Conservation (phyloP, 2,329 filamentous ascomycete species). For the Capronia epimyces region DNA sequence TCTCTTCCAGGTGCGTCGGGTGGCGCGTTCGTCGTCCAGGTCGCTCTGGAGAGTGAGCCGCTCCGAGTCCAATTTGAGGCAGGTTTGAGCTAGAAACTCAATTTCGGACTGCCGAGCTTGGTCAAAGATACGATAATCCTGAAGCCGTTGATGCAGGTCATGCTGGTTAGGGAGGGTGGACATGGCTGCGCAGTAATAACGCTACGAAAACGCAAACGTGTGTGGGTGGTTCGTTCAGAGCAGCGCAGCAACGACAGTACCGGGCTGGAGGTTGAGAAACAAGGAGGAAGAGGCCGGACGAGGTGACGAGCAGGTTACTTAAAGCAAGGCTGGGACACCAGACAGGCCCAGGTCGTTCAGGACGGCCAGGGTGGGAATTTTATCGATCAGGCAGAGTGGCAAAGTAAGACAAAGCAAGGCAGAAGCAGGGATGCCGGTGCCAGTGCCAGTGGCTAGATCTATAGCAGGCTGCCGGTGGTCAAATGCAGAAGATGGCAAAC, state of each 20-base stretch:
- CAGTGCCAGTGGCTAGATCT: too few relatives aligned
- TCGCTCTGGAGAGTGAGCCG: slow-evolving; percentile 26
- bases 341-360: neutral
- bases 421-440: neutral
- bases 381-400: neutral
- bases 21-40: slow-evolving; percentile 32
- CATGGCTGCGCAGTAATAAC: neutral
- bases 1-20: slow-evolving; percentile 19
- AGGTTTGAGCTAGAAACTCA: slow-evolving; percentile 14
- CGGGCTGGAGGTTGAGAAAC: neutral
- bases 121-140: slow-evolving; percentile 18
- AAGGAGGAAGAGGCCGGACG: neutral
- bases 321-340: neutral
- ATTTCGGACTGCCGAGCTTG: slow-evolving; percentile 19
- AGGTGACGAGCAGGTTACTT: neutral
- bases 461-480: too few relatives aligned
- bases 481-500: neutral
- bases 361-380: neutral
- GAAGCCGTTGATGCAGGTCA: slow-evolving; percentile 9
- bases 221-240: neutral
- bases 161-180: slow-evolving; percentile 6
- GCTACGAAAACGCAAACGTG: neutral
- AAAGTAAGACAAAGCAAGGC: neutral
- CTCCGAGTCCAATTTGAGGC: slow-evolving; percentile 11
- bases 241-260: neutral